Conservation (phyloP, 2,329 filamentous ascomycete species). For the Helicocarpus griseus region DNA sequence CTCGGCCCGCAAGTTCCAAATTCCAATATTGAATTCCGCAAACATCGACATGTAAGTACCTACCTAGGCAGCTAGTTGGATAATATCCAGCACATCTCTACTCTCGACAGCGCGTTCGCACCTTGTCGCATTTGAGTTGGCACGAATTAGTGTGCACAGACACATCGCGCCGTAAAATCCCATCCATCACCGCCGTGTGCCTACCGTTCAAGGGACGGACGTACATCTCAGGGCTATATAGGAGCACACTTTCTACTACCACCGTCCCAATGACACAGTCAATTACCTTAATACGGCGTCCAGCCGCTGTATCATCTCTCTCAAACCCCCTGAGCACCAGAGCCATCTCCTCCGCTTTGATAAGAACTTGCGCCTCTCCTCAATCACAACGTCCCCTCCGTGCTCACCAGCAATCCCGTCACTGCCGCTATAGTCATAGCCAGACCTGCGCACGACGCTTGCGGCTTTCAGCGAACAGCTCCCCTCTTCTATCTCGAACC, state of each 20-base stretch:
- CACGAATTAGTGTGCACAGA: too few species aligned
- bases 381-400: neutral
- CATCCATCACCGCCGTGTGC: too few species aligned
- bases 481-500: slow-evolving; percentile 20
- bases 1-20: neutral
- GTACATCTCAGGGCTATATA: neutral
- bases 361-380: neutral
- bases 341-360: neutral
- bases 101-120: too few species aligned
- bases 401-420: too few species aligned
- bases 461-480: slow-evolving; percentile 8
- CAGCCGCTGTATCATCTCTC: neutral
- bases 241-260: neutral
- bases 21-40: too few species aligned
- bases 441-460: neutral
- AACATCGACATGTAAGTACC: too few species aligned
- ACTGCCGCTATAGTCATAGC: neutral
- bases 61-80: too few species aligned
- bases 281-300: neutral
- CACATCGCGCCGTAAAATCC: too few species aligned
- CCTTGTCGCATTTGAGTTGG: too few species aligned
- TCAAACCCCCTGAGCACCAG: neutral
- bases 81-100: too few species aligned
- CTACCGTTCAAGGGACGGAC: too few species aligned
- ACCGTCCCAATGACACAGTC: neutral